Conservation (phyloP, 129 eudicot genomes). For the Arctium minus region DNA sequence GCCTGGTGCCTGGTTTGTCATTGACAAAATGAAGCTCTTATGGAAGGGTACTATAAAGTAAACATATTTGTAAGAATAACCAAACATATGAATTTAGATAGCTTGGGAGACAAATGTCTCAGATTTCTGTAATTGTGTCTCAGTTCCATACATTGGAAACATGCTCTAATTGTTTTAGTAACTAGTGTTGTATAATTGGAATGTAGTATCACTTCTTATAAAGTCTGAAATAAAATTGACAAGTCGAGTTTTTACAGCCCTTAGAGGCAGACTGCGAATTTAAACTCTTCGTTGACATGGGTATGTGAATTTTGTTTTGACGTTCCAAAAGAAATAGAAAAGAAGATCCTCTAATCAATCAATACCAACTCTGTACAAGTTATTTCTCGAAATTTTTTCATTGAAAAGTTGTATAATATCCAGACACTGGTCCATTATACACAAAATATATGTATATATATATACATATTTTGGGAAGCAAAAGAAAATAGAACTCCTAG, state of each 20-base stretch:
- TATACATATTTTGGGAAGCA: not conserved
- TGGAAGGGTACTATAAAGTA: not conserved
- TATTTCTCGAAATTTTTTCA: not conserved
- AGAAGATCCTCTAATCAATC: not conserved
- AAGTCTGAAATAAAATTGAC: not conserved
- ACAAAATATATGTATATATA: not conserved
- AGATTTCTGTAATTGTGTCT: not conserved
- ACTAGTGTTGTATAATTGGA: not conserved
- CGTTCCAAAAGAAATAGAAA: not conserved
- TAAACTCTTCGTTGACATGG: not conserved
- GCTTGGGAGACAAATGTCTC: not conserved
- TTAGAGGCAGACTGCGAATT: not conserved
- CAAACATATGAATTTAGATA: not conserved
- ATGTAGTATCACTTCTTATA: not conserved
- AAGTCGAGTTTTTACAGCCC: not conserved
- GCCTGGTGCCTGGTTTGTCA: constrained; percentile 61
- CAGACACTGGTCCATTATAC: not conserved
- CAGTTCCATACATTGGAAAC: not conserved
- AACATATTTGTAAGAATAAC: not conserved
- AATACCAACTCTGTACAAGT: not conserved
- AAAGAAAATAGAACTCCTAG: not conserved
- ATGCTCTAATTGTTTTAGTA: not conserved
- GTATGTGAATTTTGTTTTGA: not conserved
- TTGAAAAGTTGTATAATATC: not conserved
- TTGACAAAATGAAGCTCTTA: constrained; percentile 7